Conservation (phyloP, 305 asterid species). For the Striga hermonthica region DNA sequence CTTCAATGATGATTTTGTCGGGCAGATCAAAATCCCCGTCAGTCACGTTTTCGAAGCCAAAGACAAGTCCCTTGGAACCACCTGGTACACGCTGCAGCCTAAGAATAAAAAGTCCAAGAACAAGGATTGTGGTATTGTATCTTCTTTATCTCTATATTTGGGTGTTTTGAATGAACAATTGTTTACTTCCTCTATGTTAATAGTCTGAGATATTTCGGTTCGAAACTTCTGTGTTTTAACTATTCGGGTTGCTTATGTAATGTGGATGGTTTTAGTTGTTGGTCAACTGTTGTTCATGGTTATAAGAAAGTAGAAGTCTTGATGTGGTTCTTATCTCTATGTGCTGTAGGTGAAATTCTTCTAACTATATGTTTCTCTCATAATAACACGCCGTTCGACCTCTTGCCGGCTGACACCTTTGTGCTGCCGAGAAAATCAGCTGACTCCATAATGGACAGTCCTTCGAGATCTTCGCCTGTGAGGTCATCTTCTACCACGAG, state of each 20-base stretch:
- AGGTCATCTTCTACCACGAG: conserved; percentile 62
- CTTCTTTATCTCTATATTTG: conserved; percentile 9
- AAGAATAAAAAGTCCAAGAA: conserved; percentile 71
- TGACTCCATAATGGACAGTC: conserved; percentile 43
- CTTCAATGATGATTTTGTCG: conserved; percentile 85
- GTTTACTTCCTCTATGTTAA: background rate
- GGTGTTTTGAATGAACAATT: conserved; percentile 1
- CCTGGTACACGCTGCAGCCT: conserved; percentile 86
- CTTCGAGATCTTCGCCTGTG: conserved; percentile 47
- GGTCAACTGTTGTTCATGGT: background rate
- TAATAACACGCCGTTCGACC: conserved; percentile 52
- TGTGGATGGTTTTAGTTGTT: background rate
- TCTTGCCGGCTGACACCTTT: conserved; percentile 45
- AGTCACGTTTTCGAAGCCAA: conserved; percentile 64
- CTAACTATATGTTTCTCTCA: conserved; percentile 81
- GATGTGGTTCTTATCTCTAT: conserved; percentile 21
- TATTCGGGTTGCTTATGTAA: conserved; percentile 17
- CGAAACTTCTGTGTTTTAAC: background rate
- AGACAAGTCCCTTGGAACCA: conserved; percentile 80
- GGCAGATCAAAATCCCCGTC: conserved; percentile 70
- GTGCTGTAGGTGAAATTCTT: conserved; percentile 79
- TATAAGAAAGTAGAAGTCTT: conserved; percentile 14
- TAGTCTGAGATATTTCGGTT: conserved; percentile 11
- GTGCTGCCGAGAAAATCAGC: conserved; percentile 40
- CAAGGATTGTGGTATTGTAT: conserved; percentile 72